Evolutionary conservation across 75 land plant species (phyloP), one percentile per base, ranked within the genome.

Genomic region (Picea sitchensis): DNA sequence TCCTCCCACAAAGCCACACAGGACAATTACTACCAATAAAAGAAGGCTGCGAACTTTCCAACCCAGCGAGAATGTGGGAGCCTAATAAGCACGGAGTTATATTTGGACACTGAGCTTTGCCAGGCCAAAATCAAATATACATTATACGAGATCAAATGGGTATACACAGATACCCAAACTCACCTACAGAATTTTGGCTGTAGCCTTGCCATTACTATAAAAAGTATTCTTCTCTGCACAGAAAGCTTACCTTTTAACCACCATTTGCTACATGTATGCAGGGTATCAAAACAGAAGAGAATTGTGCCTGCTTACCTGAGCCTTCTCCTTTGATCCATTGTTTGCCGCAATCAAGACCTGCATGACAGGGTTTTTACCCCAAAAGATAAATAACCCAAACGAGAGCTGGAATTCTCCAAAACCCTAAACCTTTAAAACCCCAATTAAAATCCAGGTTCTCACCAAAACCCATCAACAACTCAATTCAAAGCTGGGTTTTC

Each of bases 281-380:
- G 41, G 41, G 11, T 0, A 69, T 2, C 20, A 69, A 69, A 69
- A 68, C 72, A 68, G 32, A 23, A 4, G 36, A 2, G 7, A 76
- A 54, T 23, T 75, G 31, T 32, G 23, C 7, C 30, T 15, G 65
- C 82, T 77, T 38, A 93, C 95, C 87, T 95, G 98, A n/a, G 95
- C 85, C 74, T 87, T 93, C 75, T 92, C 95, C 79, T 88, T 97
- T 47, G 99, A 87, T 79, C 87, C 90, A 78, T 84, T 85, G 69
- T 82, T 92, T 15, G 87, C 83, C 12, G 91, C 82, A 62, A 97
- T 88, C 79, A 90, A 76, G 64, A 97, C 99, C 98, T 95, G 86
- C 47, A 26, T 59, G 61, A 38, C 73, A 68, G 14, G 44, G 51
- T 47, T 73, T 73, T 36, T 14, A 38, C 65, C 78, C 34, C 23